Conservation (phyloP, 2,329 filamentous ascomycete genomes). For the Thielaviopsis euricoi region DNA sequence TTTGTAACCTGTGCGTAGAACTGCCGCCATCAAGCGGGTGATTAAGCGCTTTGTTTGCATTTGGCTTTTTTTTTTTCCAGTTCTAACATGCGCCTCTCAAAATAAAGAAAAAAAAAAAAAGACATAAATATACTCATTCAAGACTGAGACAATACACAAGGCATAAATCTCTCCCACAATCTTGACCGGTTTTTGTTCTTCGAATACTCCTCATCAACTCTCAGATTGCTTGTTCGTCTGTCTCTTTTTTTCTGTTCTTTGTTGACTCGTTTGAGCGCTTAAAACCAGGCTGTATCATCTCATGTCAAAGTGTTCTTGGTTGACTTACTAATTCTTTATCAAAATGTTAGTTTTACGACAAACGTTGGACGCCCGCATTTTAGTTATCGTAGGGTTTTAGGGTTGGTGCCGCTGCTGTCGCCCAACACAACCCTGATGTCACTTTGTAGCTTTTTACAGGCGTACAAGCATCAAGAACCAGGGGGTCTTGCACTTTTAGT, state of each 20-base stretch:
- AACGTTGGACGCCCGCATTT: background rate
- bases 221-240: too few species aligned
- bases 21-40: background rate
- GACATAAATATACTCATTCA: too few species aligned
- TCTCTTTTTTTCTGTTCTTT: too few species aligned
- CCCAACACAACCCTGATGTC: background rate
- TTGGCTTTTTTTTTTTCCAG: background rate
- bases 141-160: too few species aligned
- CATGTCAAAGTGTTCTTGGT: background rate
- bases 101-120: too few species aligned
- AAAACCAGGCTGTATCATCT: background rate
- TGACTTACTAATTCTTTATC: too few species aligned
- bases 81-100: too few species aligned
- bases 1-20: background rate
- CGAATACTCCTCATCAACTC: too few species aligned
- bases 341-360: background rate
- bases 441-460: background rate
- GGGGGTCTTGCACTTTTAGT: background rate
- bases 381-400: background rate
- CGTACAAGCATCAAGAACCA: background rate
- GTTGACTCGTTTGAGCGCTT: background rate
- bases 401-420: background rate
- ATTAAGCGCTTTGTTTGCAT: background rate
- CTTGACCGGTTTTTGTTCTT: too few species aligned
- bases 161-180: too few species aligned